phyloP scores from a whole-genome alignment of 2,329 filamentous ascomycete genomes.

The Monilinia laxa region DNA sequence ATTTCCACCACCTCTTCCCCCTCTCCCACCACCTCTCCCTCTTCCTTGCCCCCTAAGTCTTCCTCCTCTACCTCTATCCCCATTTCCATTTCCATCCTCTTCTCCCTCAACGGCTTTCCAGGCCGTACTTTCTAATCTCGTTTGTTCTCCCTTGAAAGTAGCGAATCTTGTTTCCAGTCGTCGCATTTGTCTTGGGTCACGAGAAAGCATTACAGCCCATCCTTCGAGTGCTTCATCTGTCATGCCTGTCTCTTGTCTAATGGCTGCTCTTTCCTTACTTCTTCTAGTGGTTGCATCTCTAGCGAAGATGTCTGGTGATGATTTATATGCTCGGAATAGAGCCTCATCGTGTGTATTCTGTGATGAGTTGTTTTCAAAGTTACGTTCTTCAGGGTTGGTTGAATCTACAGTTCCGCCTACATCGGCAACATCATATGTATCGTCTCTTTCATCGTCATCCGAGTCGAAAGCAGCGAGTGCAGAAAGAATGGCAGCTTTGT shows the following conservation, averaged over 20 bases:
- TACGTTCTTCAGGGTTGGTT: constrained; percentile 49
- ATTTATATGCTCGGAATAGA: constrained; percentile 71
- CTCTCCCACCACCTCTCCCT: constrained; percentile 43
- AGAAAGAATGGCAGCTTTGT: constrained; percentile 83
- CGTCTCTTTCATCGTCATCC: constrained; percentile 94
- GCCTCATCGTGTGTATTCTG: constrained; percentile 62
- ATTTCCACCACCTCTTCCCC: constrained; percentile 56
- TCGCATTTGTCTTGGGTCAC: constrained; percentile 67
- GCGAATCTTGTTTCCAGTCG: constrained; percentile 70
- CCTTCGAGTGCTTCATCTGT: constrained; percentile 93
- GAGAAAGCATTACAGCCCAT: constrained; percentile 82
- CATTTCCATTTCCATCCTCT: constrained; percentile 43
- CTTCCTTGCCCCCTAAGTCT: constrained; percentile 48
- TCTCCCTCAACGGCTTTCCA: constrained; percentile 58
- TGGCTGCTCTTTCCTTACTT: constrained; percentile 56
- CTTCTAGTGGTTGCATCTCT: constrained; percentile 70
- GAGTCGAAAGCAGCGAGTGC: constrained; percentile 87
- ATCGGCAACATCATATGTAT: constrained; percentile 91
- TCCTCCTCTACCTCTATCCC: constrained; percentile 47
- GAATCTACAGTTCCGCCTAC: constrained; percentile 85
- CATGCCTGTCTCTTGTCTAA: constrained; percentile 80
- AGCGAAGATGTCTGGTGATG: constrained; percentile 63
- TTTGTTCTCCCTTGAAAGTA: constrained; percentile 65
- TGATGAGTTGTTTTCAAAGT: constrained; percentile 48
- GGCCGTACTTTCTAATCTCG: constrained; percentile 61